phyloP scores from a whole-genome alignment of 2,329 filamentous ascomycete genomes.

The Fusarium sp. region DNA sequence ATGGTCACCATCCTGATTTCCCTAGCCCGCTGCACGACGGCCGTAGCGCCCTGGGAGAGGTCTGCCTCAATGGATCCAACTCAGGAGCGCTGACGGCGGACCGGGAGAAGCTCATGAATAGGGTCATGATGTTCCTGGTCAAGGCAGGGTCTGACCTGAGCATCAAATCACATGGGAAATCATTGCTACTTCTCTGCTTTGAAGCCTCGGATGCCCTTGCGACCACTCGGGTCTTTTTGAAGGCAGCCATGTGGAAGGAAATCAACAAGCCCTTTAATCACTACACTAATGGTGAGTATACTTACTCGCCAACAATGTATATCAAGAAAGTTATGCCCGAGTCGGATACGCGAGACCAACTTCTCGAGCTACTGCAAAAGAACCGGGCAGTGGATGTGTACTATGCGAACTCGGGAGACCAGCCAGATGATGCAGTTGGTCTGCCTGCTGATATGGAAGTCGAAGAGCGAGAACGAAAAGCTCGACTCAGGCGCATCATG shows the following conservation, averaged over 20 bases:
- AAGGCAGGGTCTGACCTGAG: slow-evolving; percentile 67
- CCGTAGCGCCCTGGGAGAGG: slow-evolving; percentile 71
- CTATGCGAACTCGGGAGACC: slow-evolving; percentile 65
- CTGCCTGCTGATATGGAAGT: slow-evolving; percentile 63
- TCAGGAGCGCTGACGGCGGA: slow-evolving; percentile 57
- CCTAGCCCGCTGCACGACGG: slow-evolving; percentile 72
- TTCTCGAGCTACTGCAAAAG: slow-evolving; percentile 62
- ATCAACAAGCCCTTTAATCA: slow-evolving; percentile 71
- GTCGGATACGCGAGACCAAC: slow-evolving; percentile 54
- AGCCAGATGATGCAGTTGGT: slow-evolving; percentile 65
- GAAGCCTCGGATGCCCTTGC: slow-evolving; percentile 66
- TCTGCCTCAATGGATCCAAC: slow-evolving; percentile 69
- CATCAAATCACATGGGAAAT: slow-evolving; percentile 68
- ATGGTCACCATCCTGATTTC: slow-evolving; percentile 73
- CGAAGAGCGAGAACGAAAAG: slow-evolving; percentile 63
- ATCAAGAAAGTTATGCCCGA: slow-evolving; percentile 59
- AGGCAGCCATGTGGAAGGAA: slow-evolving; percentile 73
- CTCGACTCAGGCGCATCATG: slow-evolving; percentile 58
- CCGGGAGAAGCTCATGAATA: slow-evolving; percentile 66
- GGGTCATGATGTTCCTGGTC: slow-evolving; percentile 67
- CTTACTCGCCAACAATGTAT: slow-evolving; percentile 76
- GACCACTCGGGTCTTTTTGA: slow-evolving; percentile 69
- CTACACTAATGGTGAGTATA: slow-evolving; percentile 63
- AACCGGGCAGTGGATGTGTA: slow-evolving; percentile 66
- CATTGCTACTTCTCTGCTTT: slow-evolving; percentile 70